These are phyloP conservation scores for Pestalotiopsis sp. DNA, from an alignment of 2,329 filamentous ascomycete species.

Conservation along the genomic window DNA sequence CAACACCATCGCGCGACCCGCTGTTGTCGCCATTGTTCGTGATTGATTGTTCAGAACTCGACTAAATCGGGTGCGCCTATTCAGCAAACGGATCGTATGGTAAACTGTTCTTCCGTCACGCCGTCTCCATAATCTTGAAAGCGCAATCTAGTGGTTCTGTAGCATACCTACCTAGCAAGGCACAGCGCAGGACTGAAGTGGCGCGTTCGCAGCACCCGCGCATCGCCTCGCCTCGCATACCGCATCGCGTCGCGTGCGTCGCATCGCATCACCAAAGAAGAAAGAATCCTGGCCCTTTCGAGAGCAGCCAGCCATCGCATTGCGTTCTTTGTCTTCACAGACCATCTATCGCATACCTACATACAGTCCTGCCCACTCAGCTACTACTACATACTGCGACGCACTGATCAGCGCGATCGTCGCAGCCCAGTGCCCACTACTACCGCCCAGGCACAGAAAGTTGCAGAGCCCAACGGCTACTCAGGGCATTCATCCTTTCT, in stretches of 20 bases:
- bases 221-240: neutral
- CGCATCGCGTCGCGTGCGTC: conserved; percentile 15
- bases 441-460: neutral
- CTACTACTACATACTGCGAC: conserved; percentile 17
- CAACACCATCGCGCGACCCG: neutral
- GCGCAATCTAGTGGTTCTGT: neutral
- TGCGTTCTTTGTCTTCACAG: neutral
- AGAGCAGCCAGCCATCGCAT: neutral
- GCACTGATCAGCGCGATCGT: conserved; percentile 33
- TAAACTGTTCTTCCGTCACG: neutral
- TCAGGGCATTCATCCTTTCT: neutral
- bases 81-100: neutral
- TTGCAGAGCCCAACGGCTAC: conserved; percentile 3
- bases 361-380: conserved; percentile 14
- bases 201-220: conserved; percentile 14
- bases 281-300: neutral
- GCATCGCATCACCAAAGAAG: conserved; percentile 12
- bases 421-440: conserved; percentile 14
- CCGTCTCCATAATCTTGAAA: neutral
- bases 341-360: conserved; percentile 19
- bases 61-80: neutral
- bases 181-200: conserved; percentile 4
- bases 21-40: neutral
- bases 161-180: conserved; percentile 9
- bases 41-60: neutral